phyloP scores from a whole-genome alignment of 495 filamentous ascomycete genomes.

The Tuber umbilicatum region DNA sequence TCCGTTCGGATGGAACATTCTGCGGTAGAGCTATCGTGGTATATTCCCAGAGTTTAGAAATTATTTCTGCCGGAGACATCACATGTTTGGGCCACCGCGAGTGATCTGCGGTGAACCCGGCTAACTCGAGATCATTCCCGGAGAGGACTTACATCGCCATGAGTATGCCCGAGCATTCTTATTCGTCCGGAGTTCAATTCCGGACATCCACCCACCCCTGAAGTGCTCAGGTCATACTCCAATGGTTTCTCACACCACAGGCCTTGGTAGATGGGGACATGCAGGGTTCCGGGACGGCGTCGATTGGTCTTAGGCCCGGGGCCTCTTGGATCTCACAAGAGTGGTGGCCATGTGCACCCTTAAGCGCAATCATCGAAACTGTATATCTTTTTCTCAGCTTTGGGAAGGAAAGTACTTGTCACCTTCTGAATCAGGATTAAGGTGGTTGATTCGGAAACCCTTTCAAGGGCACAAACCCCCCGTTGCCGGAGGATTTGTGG shows the following conservation, averaged over 20 bases:
- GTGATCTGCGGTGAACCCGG: background rate
- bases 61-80: background rate
- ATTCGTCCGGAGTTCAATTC: background rate
- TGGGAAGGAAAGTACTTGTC: background rate
- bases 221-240: background rate
- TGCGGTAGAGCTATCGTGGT: background rate
- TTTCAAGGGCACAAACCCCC: background rate
- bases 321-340: background rate
- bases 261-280: background rate
- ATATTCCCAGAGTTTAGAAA: background rate
- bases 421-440: background rate
- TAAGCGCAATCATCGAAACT: background rate
- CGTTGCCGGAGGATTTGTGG: background rate
- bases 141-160: background rate
- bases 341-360: background rate
- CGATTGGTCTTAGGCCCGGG: background rate
- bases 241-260: background rate
- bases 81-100: background rate
- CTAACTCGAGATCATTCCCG: background rate
- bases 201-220: background rate
- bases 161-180: background rate
- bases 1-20: background rate
- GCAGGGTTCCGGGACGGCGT: background rate
- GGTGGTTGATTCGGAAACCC: background rate
- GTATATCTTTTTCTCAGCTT: background rate